These are phyloP conservation scores for Silene vulgaris DNA, from an alignment of 179 eudicot species.

Conservation along the genomic window DNA sequence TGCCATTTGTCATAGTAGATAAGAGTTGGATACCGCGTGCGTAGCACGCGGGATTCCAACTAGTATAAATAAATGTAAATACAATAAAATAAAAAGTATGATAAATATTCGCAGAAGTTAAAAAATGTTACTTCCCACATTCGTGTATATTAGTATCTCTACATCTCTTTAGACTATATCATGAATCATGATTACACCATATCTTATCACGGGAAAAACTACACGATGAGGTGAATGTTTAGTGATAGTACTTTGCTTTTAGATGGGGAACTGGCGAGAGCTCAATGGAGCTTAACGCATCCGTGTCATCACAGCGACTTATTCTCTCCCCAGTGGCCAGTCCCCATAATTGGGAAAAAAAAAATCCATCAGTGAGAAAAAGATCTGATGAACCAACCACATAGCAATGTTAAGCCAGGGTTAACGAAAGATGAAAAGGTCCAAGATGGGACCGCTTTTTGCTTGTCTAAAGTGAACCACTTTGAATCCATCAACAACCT, in stretches of 20 bases:
- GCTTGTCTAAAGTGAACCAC: conserved; percentile 12
- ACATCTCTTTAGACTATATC: neutral
- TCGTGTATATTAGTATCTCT: neutral
- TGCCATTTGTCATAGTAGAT: no score
- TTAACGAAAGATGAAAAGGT: neutral
- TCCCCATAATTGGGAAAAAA: neutral
- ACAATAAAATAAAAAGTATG: neutral
- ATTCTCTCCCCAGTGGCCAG: neutral
- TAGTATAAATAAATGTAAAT: neutral
- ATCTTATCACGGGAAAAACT: neutral
- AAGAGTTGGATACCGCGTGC: no score
- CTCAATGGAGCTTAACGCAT: neutral
- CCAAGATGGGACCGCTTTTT: conserved; percentile 3
- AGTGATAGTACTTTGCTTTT: neutral
- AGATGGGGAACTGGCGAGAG: neutral
- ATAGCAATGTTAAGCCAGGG: conserved; percentile 12
- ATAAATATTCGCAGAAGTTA: neutral
- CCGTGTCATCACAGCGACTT: neutral
- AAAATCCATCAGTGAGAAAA: neutral
- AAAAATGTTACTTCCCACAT: neutral
- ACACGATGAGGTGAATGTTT: neutral
- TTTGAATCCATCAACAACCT: conserved; percentile 20
- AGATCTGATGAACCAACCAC: neutral
- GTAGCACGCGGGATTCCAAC: no score
- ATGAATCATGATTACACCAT: neutral